These are phyloP conservation scores for Phytophthora sansomeana DNA, from an alignment of 352 stramenopile genomes.

Conservation along the genomic window DNA sequence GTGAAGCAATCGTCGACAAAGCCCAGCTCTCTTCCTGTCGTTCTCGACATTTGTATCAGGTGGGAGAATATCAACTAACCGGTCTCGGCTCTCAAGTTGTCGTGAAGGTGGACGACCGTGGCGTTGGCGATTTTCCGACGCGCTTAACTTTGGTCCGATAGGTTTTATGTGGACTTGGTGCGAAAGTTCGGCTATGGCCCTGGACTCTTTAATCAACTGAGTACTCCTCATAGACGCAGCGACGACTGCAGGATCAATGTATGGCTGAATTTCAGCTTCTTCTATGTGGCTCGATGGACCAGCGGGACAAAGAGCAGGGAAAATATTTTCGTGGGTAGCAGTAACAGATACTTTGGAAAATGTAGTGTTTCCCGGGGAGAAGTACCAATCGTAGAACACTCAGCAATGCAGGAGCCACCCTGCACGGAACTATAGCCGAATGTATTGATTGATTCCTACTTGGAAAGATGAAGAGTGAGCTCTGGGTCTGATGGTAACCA, in stretches of 20 bases:
- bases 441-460: no score
- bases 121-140: slow-evolving; percentile 44
- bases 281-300: not conserved
- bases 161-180: slow-evolving; percentile 14
- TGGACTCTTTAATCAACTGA: slow-evolving; percentile 48
- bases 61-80: slow-evolving; percentile 45
- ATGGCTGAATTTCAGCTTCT: slow-evolving; percentile 4
- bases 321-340: not conserved
- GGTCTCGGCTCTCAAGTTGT: slow-evolving; percentile 39
- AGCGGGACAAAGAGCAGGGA: slow-evolving; percentile 5
- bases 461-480: no score
- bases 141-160: not conserved
- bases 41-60: slow-evolving; percentile 37
- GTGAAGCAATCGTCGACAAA: slow-evolving; percentile 55
- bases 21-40: slow-evolving; percentile 43
- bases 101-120: slow-evolving; percentile 51
- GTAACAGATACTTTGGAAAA: no score
- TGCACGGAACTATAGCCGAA: no score
- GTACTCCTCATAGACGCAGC: slow-evolving; percentile 11
- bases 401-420: no score
- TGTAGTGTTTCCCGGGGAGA: no score
- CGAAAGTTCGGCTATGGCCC: slow-evolving; percentile 28
- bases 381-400: no score
- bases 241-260: slow-evolving; percentile 9
- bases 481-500: no score